A percentile compares a stretch with the other conserved stretches of the same genome.
These are phyloP conservation scores for Ophiosphaerella herpotricha DNA, from an alignment of 2,329 filamentous ascomycete species.

Conservation along the genomic window DNA sequence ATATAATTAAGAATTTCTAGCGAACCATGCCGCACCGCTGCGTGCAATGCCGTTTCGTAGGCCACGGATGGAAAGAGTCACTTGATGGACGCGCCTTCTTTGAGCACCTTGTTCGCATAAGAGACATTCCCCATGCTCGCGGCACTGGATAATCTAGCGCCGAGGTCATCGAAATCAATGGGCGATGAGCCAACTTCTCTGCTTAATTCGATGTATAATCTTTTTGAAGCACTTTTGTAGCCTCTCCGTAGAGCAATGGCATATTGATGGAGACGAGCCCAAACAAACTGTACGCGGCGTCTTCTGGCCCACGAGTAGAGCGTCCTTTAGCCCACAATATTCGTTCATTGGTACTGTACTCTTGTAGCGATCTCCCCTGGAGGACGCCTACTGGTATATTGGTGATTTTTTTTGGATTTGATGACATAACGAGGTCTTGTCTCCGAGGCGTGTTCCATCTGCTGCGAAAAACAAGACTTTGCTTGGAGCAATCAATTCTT, in stretches of 20 bases:
- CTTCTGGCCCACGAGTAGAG: constrained; percentile 21
- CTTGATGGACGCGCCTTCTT: too few species aligned
- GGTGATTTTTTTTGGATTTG: constrained; percentile 9
- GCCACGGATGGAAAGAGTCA: too few species aligned
- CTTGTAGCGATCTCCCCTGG: not conserved
- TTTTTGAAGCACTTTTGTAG: constrained; percentile 14
- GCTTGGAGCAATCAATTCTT: constrained; percentile 19
- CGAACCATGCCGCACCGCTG: too few species aligned
- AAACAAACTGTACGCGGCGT: constrained; percentile 15
- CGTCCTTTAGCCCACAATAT: constrained; percentile 18
- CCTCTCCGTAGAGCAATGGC: constrained; percentile 32
- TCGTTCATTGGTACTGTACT: constrained; percentile 14
- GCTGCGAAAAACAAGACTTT: constrained; percentile 19
- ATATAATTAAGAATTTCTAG: too few species aligned
- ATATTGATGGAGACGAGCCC: constrained; percentile 16
- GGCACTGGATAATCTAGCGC: too few species aligned
- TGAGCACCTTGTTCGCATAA: too few species aligned
- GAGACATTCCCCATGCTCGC: too few species aligned
- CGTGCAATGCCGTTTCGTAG: too few species aligned
- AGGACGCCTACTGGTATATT: constrained; percentile 9
- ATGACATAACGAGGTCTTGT: constrained; percentile 4
- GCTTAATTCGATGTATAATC: constrained; percentile 2
- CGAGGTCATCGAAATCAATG: too few species aligned
- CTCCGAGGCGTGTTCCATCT: constrained; percentile 7
- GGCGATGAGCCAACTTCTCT: too few species aligned